Base-by-base conservation (phyloP, 2,329 filamentous ascomycete species). In the Ophiosphaerella korrae region DNA sequence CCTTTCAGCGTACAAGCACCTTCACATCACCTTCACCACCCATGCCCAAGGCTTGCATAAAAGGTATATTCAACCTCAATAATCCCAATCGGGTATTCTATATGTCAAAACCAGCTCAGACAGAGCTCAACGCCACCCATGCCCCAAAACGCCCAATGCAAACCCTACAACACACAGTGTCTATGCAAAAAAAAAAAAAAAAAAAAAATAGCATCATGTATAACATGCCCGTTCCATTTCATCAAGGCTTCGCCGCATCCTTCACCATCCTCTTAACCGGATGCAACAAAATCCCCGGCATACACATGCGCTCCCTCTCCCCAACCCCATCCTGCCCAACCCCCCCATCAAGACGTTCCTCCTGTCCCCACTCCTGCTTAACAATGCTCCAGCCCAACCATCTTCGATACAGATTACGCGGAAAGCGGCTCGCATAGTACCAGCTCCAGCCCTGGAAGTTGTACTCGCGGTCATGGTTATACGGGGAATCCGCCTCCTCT, bases 361-460 rank as follows among this genome's bases (percentile, higher is more conserved):
- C 87, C 73, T 88, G 82, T 64, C 92, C 88, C 21, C 90, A 90
- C 9, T 88, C 88, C 48, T 90, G 87, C 59, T 90, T 88, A 68
- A 90, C 86, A 32, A 93, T 88, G 58, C 84, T 85, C 65, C 93
- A 85, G 1, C 92, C 92, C 32, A 96, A 76, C 93, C 93, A 97
- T 53, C 91, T 82, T 42, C 85, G 82, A 79, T 94, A 97, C 66
- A 97, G 67, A 57, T 90, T 90, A 2, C 86, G 83, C 6, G 89
- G 86, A 68, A 96, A 96, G 1, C 86, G 85, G 0, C 89, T 88
- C 60, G 92, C 90, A 74, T 96, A 97, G 74, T 94, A 97, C 92
- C 92, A 97, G 16, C 87, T 91, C 66, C 91, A 85, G 1, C 92
- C 92, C 46, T 82, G 81, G 68, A 97, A 88, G 73, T 97, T 96